Percentiles rank a stretch among this genome's conserved stretches.
Evolutionary conservation across 345 rosid genomes (phyloP).

Genomic region (Erodium maritimum): DNA sequence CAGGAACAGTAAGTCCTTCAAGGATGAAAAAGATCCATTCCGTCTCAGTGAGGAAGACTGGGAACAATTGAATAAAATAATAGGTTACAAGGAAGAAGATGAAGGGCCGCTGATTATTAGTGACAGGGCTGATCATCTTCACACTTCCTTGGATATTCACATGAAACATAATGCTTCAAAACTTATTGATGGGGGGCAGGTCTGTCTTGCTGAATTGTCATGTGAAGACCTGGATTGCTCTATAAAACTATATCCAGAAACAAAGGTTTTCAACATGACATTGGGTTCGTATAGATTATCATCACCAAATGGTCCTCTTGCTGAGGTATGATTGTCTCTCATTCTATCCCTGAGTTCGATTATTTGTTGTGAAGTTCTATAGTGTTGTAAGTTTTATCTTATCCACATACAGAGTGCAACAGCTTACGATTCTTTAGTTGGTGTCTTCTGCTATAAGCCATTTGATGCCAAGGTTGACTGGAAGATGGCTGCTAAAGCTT

Average conservation of each 20-base stretch:
- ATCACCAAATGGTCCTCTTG: slow-evolving; percentile 89
- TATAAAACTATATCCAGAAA: slow-evolving; percentile 80
- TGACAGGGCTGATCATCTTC: slow-evolving; percentile 58
- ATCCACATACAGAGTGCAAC: slow-evolving; percentile 72
- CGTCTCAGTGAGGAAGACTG: slow-evolving; percentile 80
- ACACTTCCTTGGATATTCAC: slow-evolving; percentile 67
- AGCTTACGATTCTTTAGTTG: slow-evolving; percentile 56
- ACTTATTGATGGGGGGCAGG: slow-evolving; percentile 54
- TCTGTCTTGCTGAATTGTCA: slow-evolving; percentile 80
- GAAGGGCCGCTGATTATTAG: slow-evolving; percentile 29
- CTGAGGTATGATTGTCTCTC: slow-evolving; percentile 44
- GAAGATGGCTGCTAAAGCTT: slow-evolving; percentile 89
- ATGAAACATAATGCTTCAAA: slow-evolving; percentile 92
- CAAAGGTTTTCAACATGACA: slow-evolving; percentile 71
- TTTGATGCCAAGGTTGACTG: slow-evolving; percentile 91
- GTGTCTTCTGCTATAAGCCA: slow-evolving; percentile 83
- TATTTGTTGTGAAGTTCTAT: background rate
- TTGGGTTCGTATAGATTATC: slow-evolving; percentile 80
- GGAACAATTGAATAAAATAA: slow-evolving; percentile 73
- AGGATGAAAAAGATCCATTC: slow-evolving; percentile 65
- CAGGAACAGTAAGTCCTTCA: slow-evolving; percentile 49
- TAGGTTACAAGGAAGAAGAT: slow-evolving; percentile 82
- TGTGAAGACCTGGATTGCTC: slow-evolving; percentile 71
- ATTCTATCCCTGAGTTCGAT: background rate
- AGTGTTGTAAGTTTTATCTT: slow-evolving; percentile 3